Evolutionary conservation across 208 protist genomes (phyloP), one percentile per base, ranked within the genome.

Genomic region (Acanthamoeba castellanii): DNA sequence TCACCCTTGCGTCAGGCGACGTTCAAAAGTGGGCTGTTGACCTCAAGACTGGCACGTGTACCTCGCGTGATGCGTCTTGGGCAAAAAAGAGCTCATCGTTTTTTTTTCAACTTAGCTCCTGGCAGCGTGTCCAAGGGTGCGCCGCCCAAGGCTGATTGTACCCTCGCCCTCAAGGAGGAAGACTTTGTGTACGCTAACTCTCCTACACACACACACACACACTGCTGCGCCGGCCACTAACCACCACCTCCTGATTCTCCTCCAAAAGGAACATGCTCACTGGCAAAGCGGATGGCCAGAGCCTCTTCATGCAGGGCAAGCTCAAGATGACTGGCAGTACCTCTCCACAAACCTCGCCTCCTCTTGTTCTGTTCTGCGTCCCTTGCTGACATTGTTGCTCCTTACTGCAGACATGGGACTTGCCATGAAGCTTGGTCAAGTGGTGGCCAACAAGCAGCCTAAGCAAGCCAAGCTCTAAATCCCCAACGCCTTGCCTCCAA

Each of bases 281-380:
- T 37, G 95, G 95, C 76, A 95, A 95, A 47, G 42, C 94, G 0
- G 95, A 96, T 74, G 88, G 90, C 34, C 95, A 96, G 89, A 32
- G 47, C n/a, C 42, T 84, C 1, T 96, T 95, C 87, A 91, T 89
- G 59, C 91, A 96, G 68, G 91, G 95, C n/a, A 95, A 95, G 66
- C 87, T 96, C 27, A 96, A 96, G 89, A 95, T 96, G 72, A 81
- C 72, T 32, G 72, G 72, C 72, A 81, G 72, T 81, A 81, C 32
- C 2, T 22, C 18, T 45, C 30, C 16, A 30, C 27, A n/a, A 70
- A 22, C 47, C 30, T 74, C 8, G 2, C 25, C 68, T 74, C 5
- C 68, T 59, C 59, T 64, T 2, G 59, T 57, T 57, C 16, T 64
- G 22, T 64, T 14, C 25, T 64, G 20, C 0, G 0, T n/a, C 25